These are phyloP conservation scores for Fusarium falciforme DNA, from an alignment of 2,329 filamentous ascomycete genomes.

Conservation along the genomic window DNA sequence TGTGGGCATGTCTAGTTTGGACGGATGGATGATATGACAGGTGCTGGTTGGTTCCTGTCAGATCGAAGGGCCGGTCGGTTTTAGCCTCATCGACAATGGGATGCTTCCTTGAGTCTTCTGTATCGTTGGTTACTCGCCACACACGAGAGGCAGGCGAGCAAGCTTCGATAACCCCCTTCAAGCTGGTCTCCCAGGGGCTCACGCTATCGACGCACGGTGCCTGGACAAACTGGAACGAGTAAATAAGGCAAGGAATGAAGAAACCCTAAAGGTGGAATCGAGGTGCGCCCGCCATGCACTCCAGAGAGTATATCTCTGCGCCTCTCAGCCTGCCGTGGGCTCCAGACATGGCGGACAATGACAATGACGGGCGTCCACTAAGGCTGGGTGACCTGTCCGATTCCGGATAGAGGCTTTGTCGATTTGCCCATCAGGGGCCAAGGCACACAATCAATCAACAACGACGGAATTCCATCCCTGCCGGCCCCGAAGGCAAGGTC, in stretches of 20 bases:
- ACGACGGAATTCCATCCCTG: slow-evolving; percentile 10
- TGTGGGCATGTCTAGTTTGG: not conserved
- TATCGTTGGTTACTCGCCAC: not conserved
- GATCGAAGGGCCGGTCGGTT: not conserved
- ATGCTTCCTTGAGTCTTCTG: not conserved
- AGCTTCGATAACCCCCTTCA: not conserved
- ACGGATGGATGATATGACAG: not conserved
- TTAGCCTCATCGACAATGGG: slow-evolving; percentile 1
- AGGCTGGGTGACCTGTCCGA: not conserved
- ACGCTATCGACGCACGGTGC: not conserved
- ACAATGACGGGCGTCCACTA: not conserved
- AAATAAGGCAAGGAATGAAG: not conserved
- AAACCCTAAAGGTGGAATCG: not conserved
- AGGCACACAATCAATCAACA: not conserved
- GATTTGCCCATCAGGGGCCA: not conserved
- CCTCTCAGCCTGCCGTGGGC: not conserved
- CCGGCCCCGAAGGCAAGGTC: not conserved
- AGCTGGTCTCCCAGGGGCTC: not conserved
- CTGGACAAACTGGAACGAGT: not conserved
- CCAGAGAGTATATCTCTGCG: not conserved
- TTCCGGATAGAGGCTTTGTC: not conserved
- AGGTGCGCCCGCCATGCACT: not conserved
- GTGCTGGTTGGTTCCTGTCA: not conserved
- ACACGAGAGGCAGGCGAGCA: not conserved
- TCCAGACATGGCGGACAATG: not conserved